A percentile compares a stretch with the other conserved stretches of the same genome.
These are phyloP conservation scores for Kalanchoe fedtschenkoi DNA, from an alignment of 164 flowering plant species.

Conservation along the genomic window DNA sequence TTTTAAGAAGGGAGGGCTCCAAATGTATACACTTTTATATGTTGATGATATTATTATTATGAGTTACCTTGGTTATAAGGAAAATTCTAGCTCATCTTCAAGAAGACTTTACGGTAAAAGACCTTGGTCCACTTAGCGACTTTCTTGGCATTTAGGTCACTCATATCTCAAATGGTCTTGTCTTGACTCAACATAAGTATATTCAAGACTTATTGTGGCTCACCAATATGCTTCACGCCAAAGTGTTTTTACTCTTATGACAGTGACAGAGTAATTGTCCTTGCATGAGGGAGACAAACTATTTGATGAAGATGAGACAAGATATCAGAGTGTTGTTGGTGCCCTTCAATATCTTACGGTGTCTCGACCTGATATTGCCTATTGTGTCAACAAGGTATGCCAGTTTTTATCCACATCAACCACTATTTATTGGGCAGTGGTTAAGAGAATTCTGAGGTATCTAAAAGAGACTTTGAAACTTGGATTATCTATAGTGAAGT, in stretches of 20 bases:
- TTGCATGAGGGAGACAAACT: not conserved
- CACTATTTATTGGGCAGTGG: not conserved
- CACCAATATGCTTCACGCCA: not conserved
- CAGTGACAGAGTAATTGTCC: not conserved
- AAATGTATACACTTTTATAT: not conserved
- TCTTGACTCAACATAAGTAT: slow-evolving; percentile 5
- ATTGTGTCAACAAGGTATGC: not conserved
- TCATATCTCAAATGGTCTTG: not conserved
- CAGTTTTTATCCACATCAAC: not conserved
- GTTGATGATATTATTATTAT: not conserved
- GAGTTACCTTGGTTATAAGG: not conserved
- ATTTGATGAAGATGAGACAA: not conserved
- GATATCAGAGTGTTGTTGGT: not conserved
- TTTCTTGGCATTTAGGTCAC: slow-evolving; percentile 9
- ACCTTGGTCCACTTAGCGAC: not conserved
- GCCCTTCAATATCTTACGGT: not conserved
- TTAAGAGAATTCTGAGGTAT: not conserved
- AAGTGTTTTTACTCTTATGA: not conserved
- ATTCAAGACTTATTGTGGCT: not conserved
- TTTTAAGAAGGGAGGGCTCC: not conserved
- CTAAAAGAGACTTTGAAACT: not conserved
- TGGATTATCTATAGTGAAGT: not conserved
- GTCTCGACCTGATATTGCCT: not conserved
- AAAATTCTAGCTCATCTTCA: too few relatives aligned
- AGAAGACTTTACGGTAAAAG: not conserved